A percentile compares a stretch with the other conserved stretches of the same genome.
Conservation (phyloP, 495 filamentous ascomycete genomes). For the Sabuloglossum arenarium region DNA sequence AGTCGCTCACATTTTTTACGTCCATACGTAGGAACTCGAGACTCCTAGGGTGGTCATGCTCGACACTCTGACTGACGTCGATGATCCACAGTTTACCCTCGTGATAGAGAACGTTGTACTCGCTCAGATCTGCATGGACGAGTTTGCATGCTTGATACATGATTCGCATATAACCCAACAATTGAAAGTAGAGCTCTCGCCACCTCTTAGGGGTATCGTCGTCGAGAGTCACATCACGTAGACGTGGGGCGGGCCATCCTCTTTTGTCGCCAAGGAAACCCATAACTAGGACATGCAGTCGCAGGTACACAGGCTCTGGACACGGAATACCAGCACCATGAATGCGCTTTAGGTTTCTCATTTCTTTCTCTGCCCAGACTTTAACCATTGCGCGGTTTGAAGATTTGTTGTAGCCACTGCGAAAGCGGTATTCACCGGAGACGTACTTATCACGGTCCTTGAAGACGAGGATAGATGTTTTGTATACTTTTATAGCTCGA, state of each 20-base stretch:
- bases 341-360: constrained; percentile 76
- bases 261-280: constrained; percentile 72
- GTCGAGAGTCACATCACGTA: constrained; percentile 51
- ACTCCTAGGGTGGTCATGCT: constrained; percentile 83
- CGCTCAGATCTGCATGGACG: constrained; percentile 89
- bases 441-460: constrained; percentile 94
- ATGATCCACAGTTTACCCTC: constrained; percentile 72
- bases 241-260: constrained; percentile 64
- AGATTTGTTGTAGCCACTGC: constrained; percentile 69
- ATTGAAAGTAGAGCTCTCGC: constrained; percentile 57
- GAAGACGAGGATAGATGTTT: constrained; percentile 89
- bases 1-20: constrained; percentile 86
- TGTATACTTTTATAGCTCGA: constrained; percentile 93
- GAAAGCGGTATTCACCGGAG: constrained; percentile 71
- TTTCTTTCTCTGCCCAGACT: constrained; percentile 96
- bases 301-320: constrained; percentile 72
- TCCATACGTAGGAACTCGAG: constrained; percentile 92
- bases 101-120: constrained; percentile 92
- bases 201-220: constrained; percentile 38
- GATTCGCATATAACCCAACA: constrained; percentile 71
- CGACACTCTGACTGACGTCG: constrained; percentile 91
- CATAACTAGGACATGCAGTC: constrained; percentile 85
- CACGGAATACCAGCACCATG: constrained; percentile 67
- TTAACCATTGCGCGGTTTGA: constrained; percentile 92
- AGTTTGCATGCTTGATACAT: constrained; percentile 80